Conservation (phyloP, 257 asterid species). For the Petunia secreta region DNA sequence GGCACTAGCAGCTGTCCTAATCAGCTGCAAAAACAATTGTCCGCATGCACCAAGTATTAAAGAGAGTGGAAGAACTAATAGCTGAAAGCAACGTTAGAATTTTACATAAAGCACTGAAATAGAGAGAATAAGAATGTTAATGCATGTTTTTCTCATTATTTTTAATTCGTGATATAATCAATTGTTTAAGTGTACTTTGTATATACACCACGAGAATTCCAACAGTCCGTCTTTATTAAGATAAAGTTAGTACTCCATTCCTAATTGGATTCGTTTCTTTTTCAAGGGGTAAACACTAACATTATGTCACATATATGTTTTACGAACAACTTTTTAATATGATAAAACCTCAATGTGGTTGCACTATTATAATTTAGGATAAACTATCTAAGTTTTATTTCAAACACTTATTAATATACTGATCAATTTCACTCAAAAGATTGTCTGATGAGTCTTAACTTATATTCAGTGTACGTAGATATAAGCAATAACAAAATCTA, state of each 20-base stretch:
- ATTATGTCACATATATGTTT: background rate
- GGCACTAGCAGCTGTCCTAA: background rate
- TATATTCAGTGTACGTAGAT: background rate
- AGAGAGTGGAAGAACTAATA: background rate
- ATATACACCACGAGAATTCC: conserved; percentile 1
- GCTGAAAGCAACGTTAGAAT: background rate
- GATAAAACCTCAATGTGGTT: background rate
- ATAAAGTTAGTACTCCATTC: background rate
- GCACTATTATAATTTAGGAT: background rate
- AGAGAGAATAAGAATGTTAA: background rate
- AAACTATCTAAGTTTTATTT: background rate
- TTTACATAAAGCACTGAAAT: background rate
- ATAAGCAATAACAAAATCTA: conserved; percentile 13
- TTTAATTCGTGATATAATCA: background rate
- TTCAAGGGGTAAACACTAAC: background rate
- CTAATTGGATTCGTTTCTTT: background rate
- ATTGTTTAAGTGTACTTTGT: background rate
- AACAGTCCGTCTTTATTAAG: background rate
- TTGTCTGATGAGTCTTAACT: background rate
- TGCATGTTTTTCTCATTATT: background rate
- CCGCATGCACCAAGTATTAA: background rate
- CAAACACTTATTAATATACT: background rate
- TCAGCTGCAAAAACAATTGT: background rate
- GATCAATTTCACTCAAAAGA: background rate
- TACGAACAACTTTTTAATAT: background rate